Percentiles rank a stretch among this genome's conserved stretches.
Evolutionary conservation across 352 stramenopile genomes (phyloP).

Genomic region (Globisporangium barbulae): DNA sequence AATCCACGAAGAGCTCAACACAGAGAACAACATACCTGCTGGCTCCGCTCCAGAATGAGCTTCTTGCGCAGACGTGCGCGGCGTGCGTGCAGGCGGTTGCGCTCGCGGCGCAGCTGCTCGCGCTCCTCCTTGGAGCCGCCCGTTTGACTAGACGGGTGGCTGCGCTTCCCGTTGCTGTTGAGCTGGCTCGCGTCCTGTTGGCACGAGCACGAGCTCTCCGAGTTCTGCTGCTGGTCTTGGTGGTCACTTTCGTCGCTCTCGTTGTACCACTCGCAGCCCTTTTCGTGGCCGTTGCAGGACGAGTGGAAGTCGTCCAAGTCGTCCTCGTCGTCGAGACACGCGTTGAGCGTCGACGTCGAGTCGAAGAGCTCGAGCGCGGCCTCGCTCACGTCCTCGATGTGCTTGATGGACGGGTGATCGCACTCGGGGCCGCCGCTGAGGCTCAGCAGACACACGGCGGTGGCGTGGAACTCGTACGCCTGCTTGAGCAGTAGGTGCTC

Average conservation of each 20-base stretch:
- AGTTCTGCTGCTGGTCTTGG: conserved; percentile 12
- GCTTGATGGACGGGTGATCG: conserved; percentile 40
- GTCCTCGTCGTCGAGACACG: conserved; percentile 29
- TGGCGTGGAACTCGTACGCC: conserved; percentile 73
- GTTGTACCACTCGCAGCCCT: conserved; percentile 33
- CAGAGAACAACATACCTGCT: conserved; percentile 35
- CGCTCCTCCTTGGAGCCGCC: conserved; percentile 65
- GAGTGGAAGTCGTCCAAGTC: conserved; percentile 23
- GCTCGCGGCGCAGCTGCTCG: conserved; percentile 66
- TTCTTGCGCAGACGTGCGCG: conserved; percentile 77
- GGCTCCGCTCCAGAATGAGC: conserved; percentile 73
- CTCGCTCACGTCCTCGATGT: conserved; percentile 50
- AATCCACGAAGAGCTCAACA: conserved; percentile 1
- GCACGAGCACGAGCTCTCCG: conserved; percentile 16
- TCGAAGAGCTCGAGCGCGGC: conserved; percentile 37
- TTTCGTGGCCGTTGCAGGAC: conserved; percentile 31
- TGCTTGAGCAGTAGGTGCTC: conserved; percentile 68
- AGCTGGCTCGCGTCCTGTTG: conserved; percentile 22
- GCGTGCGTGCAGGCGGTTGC: conserved; percentile 71
- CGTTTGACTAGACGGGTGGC: conserved; percentile 26
- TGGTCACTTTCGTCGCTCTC: conserved; percentile 22
- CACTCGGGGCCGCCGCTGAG: conserved; percentile 35
- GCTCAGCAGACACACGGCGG: conserved; percentile 55
- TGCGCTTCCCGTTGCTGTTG: conserved; percentile 42
- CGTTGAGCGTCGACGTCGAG: conserved; percentile 31